Evolutionary conservation across 164 flowering plant genomes (phyloP).

Genomic region (Nelumbo lutea): DNA sequence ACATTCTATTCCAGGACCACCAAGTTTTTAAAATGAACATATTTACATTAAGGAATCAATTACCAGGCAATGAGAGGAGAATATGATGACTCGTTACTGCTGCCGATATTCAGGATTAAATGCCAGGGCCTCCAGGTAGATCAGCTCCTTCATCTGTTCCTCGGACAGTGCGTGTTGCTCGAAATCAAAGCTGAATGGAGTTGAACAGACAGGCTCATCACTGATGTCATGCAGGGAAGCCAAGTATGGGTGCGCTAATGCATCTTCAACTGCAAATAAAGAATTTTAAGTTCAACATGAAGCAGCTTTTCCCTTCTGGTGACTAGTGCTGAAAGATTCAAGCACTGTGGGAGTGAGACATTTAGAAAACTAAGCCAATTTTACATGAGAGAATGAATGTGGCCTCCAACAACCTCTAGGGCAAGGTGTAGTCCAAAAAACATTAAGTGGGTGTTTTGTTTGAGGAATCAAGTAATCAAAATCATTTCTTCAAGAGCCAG

Average conservation of each 20-base stretch:
- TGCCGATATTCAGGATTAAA: constrained; percentile 81
- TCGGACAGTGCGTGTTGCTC: constrained; percentile 88
- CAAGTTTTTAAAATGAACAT: not conserved
- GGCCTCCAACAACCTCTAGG: no score
- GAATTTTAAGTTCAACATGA: not conserved
- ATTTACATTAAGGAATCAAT: constrained; percentile 7
- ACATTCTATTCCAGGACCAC: not conserved
- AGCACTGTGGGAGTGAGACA: no score
- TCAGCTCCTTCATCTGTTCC: constrained; percentile 97
- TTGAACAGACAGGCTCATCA: constrained; percentile 85
- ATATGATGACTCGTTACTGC: not conserved
- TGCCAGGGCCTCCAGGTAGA: constrained; percentile 78
- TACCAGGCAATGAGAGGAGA: not conserved
- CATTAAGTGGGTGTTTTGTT: no score
- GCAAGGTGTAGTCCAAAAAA: no score
- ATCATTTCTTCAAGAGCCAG: no score
- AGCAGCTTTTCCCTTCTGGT: no score
- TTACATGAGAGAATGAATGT: no score
- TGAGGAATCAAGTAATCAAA: no score
- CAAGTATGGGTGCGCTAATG: constrained; percentile 91
- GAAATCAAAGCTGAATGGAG: constrained; percentile 91
- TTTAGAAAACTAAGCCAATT: no score
- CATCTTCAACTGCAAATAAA: constrained; percentile 68
- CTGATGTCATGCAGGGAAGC: constrained; percentile 85
- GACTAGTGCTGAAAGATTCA: no score